A percentile compares a stretch with the other conserved stretches of the same genome.
Conservation (phyloP, 2,329 filamentous ascomycete genomes). For the Neofusicoccum umdonicola region DNA sequence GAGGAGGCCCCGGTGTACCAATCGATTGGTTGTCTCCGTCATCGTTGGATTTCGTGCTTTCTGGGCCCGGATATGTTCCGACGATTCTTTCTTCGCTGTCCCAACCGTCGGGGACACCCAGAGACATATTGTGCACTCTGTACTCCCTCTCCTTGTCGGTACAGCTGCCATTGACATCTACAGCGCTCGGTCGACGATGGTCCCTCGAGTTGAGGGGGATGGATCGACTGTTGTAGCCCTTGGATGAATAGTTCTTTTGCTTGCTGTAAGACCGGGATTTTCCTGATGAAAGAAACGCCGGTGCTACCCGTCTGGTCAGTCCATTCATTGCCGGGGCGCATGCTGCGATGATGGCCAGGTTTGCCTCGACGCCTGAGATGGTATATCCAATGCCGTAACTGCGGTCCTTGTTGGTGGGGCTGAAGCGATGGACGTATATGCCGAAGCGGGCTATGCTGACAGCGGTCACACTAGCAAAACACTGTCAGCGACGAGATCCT, state of each 20-base stretch:
- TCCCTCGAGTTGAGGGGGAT: constrained; percentile 8
- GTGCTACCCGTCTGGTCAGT: constrained; percentile 37
- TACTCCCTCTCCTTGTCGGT: constrained; percentile 5
- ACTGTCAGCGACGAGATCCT: neutral
- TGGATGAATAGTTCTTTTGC: neutral
- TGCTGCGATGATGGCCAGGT: constrained; percentile 52
- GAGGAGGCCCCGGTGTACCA: neutral
- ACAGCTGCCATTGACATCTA: neutral
- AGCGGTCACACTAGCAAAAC: constrained; percentile 28
- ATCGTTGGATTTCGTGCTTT: neutral
- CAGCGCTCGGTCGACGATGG: neutral
- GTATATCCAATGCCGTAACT: constrained; percentile 37
- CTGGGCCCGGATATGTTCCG: neutral
- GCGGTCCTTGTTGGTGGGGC: constrained; percentile 30
- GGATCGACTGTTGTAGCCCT: neutral
- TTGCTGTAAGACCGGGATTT: constrained; percentile 14
- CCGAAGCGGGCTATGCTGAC: constrained; percentile 38
- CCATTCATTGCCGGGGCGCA: constrained; percentile 54
- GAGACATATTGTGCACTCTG: constrained; percentile 6
- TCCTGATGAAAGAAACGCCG: constrained; percentile 29
- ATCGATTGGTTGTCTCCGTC: neutral
- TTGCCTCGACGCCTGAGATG: constrained; percentile 39
- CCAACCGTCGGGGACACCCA: constrained; percentile 3
- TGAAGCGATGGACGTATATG: constrained; percentile 40
- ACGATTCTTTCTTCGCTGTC: constrained; percentile 9